Conservation (phyloP, 2,329 filamentous ascomycete genomes). For the Pseudogymnoascus sp. region DNA sequence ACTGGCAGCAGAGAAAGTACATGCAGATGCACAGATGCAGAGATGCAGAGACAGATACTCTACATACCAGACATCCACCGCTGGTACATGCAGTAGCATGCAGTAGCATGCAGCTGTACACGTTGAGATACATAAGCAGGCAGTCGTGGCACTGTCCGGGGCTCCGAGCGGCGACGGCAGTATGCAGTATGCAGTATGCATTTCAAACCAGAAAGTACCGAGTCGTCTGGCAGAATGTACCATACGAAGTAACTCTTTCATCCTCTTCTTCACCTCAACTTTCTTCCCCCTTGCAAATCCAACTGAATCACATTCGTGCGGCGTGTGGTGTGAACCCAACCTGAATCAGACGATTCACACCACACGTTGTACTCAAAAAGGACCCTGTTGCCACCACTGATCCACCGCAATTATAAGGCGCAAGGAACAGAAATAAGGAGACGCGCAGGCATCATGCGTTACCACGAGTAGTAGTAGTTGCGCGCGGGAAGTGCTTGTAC, state of each 20-base stretch:
- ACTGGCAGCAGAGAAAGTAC: background rate
- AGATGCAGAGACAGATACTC: no score
- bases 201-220: background rate
- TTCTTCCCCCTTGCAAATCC: background rate
- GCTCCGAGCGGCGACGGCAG: background rate
- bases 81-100: background rate
- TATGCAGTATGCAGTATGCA: background rate
- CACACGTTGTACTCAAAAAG: background rate
- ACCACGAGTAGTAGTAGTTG: background rate
- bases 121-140: background rate
- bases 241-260: background rate
- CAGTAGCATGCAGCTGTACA: background rate
- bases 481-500: background rate
- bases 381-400: background rate
- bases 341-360: background rate
- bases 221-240: background rate
- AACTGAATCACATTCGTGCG: background rate
- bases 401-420: background rate
- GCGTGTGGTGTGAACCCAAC: background rate
- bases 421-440: conserved; percentile 1
- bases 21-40: background rate
- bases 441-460: background rate
- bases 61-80: no score
- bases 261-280: background rate
- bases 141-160: background rate